These are phyloP conservation scores for Coemansia umbellata DNA, from an alignment of 192 early-diverging fungal species.

Conservation along the genomic window DNA sequence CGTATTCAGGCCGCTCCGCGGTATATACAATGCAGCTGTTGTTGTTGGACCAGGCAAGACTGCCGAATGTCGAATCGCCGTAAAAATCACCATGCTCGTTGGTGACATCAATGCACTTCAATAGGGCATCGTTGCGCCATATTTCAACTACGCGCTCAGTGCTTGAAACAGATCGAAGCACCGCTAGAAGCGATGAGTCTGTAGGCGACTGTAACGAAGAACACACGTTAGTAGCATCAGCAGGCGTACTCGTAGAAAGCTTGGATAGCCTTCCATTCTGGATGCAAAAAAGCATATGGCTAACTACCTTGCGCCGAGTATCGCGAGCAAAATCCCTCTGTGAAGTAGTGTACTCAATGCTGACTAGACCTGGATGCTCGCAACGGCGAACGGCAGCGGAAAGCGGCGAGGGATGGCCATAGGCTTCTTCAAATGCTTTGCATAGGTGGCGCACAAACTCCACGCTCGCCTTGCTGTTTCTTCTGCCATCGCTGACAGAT, in stretches of 20 bases:
- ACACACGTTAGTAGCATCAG: conserved; percentile 27
- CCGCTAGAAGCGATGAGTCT: conserved; percentile 36
- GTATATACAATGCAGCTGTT: conserved; percentile 60
- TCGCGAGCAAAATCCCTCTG: conserved; percentile 58
- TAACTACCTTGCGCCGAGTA: conserved; percentile 44
- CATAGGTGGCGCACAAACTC: conserved; percentile 25
- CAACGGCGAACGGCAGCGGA: conserved; percentile 10
- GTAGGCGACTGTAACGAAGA: conserved; percentile 32
- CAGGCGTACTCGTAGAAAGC: conserved; percentile 29
- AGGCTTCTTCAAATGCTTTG: conserved; percentile 29
- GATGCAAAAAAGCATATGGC: conserved; percentile 33
- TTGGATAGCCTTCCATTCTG: conserved; percentile 11
- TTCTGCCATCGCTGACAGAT: background rate
- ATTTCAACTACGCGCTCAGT: conserved; percentile 57
- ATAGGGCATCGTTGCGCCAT: conserved; percentile 53
- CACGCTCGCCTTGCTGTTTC: conserved; percentile 20
- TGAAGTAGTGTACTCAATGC: conserved; percentile 25
- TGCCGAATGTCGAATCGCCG: conserved; percentile 63
- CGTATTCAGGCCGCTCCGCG: conserved; percentile 59
- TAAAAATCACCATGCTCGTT: conserved; percentile 69
- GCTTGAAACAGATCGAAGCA: conserved; percentile 27
- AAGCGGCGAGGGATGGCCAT: conserved; percentile 9
- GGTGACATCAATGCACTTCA: conserved; percentile 61
- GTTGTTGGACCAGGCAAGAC: conserved; percentile 58
- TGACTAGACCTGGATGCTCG: conserved; percentile 11